Conservation (phyloP, 805 yeast species). For the Candida odintsovae region DNA sequence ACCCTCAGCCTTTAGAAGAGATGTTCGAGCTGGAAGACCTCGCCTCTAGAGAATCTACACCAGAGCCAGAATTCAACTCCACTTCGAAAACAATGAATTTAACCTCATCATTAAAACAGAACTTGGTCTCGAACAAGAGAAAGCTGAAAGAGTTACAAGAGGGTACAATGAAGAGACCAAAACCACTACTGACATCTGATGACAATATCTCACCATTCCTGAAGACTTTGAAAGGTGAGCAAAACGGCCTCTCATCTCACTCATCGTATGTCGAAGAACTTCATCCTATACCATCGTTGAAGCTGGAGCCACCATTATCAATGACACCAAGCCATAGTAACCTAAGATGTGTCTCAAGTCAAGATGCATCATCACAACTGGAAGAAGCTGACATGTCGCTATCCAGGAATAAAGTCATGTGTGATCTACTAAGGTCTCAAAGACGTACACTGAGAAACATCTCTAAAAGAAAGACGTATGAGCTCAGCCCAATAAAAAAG, state of each 20-base stretch:
- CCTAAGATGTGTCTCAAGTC: slow-evolving; percentile 1
- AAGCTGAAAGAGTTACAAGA: not conserved
- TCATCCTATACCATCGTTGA: not conserved
- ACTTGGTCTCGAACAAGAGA: not conserved
- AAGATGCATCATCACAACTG: not conserved
- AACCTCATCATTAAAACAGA: not conserved
- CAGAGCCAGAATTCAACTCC: not conserved
- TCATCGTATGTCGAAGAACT: not conserved
- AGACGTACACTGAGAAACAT: slow-evolving; percentile 3
- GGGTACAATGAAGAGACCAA: not conserved
- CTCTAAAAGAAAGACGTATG: not conserved
- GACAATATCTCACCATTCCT: not conserved
- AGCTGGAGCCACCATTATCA: not conserved
- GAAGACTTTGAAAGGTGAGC: not conserved
- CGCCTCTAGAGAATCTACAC: not conserved
- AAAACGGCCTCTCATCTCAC: not conserved
- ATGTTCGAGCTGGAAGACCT: slow-evolving; percentile 11
- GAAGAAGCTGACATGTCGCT: not conserved
- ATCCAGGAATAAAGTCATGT: not conserved
- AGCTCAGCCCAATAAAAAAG: not conserved
- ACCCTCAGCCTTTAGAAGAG: slow-evolving; percentile 13
- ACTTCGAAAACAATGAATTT: not conserved
- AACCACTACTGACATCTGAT: not conserved
- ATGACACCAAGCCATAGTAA: slow-evolving; percentile 4
- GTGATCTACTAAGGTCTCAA: slow-evolving; percentile 3